phyloP scores from a whole-genome alignment of 768 basidiomycete genomes.

The Suillus occidentalis region DNA sequence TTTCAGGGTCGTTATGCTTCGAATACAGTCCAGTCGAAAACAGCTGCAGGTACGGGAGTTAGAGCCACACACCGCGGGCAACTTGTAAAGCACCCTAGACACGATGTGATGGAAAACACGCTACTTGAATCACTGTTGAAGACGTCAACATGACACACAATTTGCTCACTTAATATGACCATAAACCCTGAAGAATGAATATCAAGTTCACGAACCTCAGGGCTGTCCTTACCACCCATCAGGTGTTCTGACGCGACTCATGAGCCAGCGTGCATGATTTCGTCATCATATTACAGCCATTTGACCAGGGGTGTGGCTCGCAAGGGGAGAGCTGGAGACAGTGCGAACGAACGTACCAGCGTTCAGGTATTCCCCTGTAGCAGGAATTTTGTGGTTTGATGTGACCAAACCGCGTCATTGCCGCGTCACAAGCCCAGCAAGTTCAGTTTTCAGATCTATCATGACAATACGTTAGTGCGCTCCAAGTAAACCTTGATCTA shows the following conservation, averaged over 20 bases:
- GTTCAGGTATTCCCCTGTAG: background rate
- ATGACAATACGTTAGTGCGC: slow-evolving; percentile 37
- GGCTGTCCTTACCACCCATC: background rate
- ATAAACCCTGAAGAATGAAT: slow-evolving; percentile 1
- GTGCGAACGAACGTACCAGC: background rate
- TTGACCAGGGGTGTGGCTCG: background rate
- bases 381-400: background rate
- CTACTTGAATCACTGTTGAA: background rate
- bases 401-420: background rate
- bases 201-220: slow-evolving; percentile 3
- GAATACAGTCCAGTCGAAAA: background rate
- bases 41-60: slow-evolving; percentile 1
- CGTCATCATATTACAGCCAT: background rate
- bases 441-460: slow-evolving; percentile 29
- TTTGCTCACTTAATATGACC: slow-evolving; percentile 1
- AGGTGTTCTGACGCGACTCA: slow-evolving; percentile 1
- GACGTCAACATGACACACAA: slow-evolving; percentile 6
- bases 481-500: slow-evolving; percentile 32
- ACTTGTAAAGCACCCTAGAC: slow-evolving; percentile 2
- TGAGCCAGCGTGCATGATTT: background rate
- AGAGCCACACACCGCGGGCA: slow-evolving; percentile 3
- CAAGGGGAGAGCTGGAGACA: background rate
- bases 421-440: slow-evolving; percentile 13
- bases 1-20: slow-evolving; percentile 6
- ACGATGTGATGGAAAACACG: slow-evolving; percentile 5